Evolutionary conservation across 352 stramenopile species (phyloP).

Genomic region (Pythium dissotocum): DNA sequence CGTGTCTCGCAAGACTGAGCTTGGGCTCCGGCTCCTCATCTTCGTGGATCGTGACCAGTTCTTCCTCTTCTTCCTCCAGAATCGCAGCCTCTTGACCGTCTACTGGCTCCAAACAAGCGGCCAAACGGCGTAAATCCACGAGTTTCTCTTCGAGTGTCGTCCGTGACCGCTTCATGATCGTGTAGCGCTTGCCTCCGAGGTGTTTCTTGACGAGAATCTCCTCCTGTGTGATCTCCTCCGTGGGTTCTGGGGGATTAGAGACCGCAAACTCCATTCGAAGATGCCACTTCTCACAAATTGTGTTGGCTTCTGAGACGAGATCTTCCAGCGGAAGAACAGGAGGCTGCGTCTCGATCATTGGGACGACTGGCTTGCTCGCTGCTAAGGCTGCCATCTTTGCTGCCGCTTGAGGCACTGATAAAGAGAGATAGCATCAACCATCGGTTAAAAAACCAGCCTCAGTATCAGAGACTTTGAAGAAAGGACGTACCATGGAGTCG

Average conservation of each 20-base stretch:
- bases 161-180: slow-evolving; percentile 43
- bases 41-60: background rate
- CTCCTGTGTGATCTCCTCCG: background rate
- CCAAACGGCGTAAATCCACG: slow-evolving; percentile 46
- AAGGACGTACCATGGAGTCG: slow-evolving; percentile 27
- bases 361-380: background rate
- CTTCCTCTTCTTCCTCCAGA: slow-evolving; percentile 12
- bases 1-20: slow-evolving; percentile 10
- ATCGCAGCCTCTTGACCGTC: background rate
- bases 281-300: slow-evolving; percentile 54
- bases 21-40: background rate
- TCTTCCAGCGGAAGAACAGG: slow-evolving; percentile 2
- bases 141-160: slow-evolving; percentile 50
- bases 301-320: slow-evolving; percentile 59
- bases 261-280: slow-evolving; percentile 41
- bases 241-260: background rate
- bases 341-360: background rate
- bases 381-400: background rate
- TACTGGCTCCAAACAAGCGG: slow-evolving; percentile 37
- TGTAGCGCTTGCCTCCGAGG: slow-evolving; percentile 41
- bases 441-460: background rate
- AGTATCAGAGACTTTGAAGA: background rate
- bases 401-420: slow-evolving; percentile 20
- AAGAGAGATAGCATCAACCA: background rate
- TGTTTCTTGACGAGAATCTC: slow-evolving; percentile 53